These are phyloP conservation scores for Termitomyces eurrhizus DNA, from an alignment of 768 basidiomycete genomes.

Conservation along the genomic window DNA sequence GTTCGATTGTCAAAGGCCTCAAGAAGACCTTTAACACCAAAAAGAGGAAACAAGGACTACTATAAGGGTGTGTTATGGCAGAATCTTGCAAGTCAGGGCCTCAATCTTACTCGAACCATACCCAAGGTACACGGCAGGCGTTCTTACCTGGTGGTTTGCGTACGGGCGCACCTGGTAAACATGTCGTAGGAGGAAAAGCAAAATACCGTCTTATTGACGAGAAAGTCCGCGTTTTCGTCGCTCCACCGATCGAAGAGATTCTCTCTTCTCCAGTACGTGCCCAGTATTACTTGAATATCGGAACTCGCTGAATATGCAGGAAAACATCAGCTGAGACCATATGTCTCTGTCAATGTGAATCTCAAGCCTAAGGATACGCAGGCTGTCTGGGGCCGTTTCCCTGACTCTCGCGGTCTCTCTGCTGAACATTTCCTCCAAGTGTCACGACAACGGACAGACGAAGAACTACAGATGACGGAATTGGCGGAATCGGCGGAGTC, in stretches of 20 bases:
- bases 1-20: conserved; percentile 80
- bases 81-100: neutral
- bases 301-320: neutral
- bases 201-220: conserved; percentile 83
- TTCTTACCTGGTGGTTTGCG: conserved; percentile 79
- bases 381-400: conserved; percentile 36
- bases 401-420: conserved; percentile 35
- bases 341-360: conserved; percentile 48
- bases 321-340: conserved; percentile 58
- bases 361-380: conserved; percentile 32
- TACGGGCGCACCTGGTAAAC: conserved; percentile 86
- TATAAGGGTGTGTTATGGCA: conserved; percentile 76
- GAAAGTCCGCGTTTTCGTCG: conserved; percentile 80
- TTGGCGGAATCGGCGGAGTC: neutral
- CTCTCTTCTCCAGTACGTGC: conserved; percentile 49
- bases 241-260: conserved; percentile 68
- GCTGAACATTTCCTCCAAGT: conserved; percentile 40
- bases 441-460: conserved; percentile 23
- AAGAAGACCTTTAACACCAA: conserved; percentile 75
- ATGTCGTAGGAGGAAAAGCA: conserved; percentile 70
- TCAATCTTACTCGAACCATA: neutral
- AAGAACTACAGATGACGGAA: neutral
- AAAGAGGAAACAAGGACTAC: conserved; percentile 91
- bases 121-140: conserved; percentile 77
- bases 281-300: neutral